Evolutionary conservation across 108 stramenopile species (phyloP).

Genomic region (Schizochytrium sp.): DNA sequence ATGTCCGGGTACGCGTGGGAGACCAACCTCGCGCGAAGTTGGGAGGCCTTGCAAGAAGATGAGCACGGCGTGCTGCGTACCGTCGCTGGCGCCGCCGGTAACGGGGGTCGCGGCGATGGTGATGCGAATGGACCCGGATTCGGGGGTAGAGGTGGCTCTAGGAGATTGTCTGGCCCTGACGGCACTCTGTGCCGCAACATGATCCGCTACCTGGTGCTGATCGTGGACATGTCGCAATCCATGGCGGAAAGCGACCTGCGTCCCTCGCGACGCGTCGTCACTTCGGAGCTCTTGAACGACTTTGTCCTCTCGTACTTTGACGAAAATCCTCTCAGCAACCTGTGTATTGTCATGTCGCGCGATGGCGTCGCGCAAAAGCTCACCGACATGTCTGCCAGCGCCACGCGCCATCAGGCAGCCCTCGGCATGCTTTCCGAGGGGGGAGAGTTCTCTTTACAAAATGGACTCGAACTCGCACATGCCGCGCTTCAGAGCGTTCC

Average conservation of each 20-base stretch:
- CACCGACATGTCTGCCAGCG: conserved; percentile 24
- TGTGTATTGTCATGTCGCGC: conserved; percentile 1
- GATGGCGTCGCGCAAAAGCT: conserved; percentile 21
- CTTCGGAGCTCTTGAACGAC: neutral
- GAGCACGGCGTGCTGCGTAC: neutral
- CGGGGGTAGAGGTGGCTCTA: neutral
- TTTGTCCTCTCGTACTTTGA: conserved; percentile 22
- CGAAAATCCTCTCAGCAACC: conserved; percentile 21
- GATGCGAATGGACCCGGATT: neutral
- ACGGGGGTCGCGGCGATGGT: neutral
- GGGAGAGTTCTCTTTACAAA: conserved; percentile 19
- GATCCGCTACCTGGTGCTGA: neutral
- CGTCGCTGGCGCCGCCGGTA: neutral
- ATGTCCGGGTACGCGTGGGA: neutral
- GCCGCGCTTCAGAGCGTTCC: conserved; percentile 18
- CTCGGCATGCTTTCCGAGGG: neutral
- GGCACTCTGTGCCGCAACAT: conserved; percentile 8
- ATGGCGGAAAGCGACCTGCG: conserved; percentile 1
- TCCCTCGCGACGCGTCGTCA: neutral
- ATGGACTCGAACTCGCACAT: neutral
- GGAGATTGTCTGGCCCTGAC: neutral
- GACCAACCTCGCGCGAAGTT: neutral
- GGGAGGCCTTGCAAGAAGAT: neutral
- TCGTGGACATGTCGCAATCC: conserved; percentile 11
- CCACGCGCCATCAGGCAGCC: neutral